Evolutionary conservation across 768 basidiomycete species (phyloP).

Genomic region (Mycena haematopus): DNA sequence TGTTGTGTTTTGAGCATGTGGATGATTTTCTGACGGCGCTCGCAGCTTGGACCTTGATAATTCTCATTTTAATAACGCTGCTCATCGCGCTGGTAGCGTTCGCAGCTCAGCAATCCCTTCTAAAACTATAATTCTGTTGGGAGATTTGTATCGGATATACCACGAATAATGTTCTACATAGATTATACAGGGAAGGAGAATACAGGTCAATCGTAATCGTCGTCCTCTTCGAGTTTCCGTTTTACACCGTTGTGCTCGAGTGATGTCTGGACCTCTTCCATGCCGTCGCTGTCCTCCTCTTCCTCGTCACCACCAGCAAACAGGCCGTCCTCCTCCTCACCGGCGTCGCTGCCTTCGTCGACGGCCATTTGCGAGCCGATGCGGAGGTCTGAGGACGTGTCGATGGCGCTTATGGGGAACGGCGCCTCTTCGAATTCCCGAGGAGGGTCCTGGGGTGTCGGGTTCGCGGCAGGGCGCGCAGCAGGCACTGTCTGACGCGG

Average conservation of each 20-base stretch:
- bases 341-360: constrained; percentile 75
- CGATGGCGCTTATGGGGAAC: constrained; percentile 65
- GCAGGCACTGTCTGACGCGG: constrained; percentile 38
- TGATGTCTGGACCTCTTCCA: constrained; percentile 76
- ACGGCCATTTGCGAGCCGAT: constrained; percentile 44
- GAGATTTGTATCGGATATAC: constrained; percentile 18
- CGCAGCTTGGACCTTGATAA: constrained; percentile 38
- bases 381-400: constrained; percentile 73
- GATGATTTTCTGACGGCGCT: neutral
- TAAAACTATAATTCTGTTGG: constrained; percentile 8
- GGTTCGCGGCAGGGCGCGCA: constrained; percentile 34
- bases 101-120: constrained; percentile 23
- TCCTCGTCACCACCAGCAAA: constrained; percentile 80
- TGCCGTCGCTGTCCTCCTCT: constrained; percentile 80
- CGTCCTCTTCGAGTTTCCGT: constrained; percentile 84
- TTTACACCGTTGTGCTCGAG: constrained; percentile 67
- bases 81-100: constrained; percentile 40
- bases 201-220: constrained; percentile 61
- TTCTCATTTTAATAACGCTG: constrained; percentile 42
- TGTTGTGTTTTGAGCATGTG: constrained; percentile 35
- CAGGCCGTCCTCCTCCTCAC: constrained; percentile 77
- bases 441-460: constrained; percentile 42
- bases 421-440: constrained; percentile 51
- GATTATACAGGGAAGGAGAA: constrained; percentile 35
- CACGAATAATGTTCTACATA: constrained; percentile 25